These are phyloP conservation scores for Cubamyces lactineus DNA, from an alignment of 768 basidiomycete genomes.

Conservation along the genomic window DNA sequence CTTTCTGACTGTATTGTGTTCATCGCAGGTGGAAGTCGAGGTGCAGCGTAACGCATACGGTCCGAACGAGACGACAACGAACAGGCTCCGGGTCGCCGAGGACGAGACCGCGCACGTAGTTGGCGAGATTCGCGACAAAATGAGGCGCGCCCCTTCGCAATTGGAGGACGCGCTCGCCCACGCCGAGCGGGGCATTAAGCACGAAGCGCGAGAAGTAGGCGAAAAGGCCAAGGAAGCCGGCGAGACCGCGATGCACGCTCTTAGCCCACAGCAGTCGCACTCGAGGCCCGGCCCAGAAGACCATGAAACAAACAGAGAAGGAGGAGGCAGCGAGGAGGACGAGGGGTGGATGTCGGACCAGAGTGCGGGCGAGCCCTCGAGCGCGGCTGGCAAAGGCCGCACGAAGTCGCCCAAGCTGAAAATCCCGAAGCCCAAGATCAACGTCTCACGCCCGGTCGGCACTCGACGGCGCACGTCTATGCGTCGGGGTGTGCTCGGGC, in stretches of 20 bases:
- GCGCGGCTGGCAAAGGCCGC: constrained; percentile 7
- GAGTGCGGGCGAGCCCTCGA: constrained; percentile 34
- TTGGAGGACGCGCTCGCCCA: constrained; percentile 21
- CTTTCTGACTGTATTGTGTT: not conserved
- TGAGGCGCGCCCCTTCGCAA: constrained; percentile 21
- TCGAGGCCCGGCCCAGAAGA: not conserved
- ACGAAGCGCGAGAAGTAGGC: constrained; percentile 24
- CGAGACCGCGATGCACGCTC: constrained; percentile 24
- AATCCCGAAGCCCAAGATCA: constrained; percentile 23
- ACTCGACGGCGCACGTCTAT: constrained; percentile 17
- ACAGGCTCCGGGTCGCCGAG: constrained; percentile 31
- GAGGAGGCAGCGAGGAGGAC: constrained; percentile 49
- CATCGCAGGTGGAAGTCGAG: constrained; percentile 38
- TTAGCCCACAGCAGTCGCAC: constrained; percentile 10
- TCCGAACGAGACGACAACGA: constrained; percentile 33
- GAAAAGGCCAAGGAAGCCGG: constrained; percentile 26
- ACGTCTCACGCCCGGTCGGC: constrained; percentile 14
- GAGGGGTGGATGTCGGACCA: constrained; percentile 70
- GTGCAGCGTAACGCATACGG: constrained; percentile 39
- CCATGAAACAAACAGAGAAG: constrained; percentile 1
- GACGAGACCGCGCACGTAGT: constrained; percentile 33
- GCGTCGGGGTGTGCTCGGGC: constrained; percentile 22
- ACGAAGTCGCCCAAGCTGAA: constrained; percentile 29
- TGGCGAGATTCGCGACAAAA: constrained; percentile 28
- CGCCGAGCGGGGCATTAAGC: constrained; percentile 25